Evolutionary conservation across 1,284 basidiomycete genomes (phyloP), one percentile per base, ranked within the genome.

Genomic region (Trametes polyzona): DNA sequence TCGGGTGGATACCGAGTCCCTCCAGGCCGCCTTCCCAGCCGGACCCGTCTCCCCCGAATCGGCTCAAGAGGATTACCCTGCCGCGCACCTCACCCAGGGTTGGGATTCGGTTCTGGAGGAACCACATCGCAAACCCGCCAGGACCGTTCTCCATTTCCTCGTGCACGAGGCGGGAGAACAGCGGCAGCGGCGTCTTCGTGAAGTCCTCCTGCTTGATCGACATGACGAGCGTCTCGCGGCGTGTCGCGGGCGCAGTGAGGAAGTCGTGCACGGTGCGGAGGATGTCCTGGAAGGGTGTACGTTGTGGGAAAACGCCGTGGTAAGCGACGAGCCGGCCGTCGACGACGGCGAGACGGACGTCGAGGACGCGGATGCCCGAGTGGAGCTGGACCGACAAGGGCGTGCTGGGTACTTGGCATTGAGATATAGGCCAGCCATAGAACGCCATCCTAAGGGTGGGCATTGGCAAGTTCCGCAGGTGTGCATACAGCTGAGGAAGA

Each of bases 131-230:
- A 30, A 74, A 64, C 9, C 85, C 84, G 10, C 86, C 84, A 3
- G 82, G 80, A 0, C 83, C 80, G 36, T 66, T 67, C 27, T 71
- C 68, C 41, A 96, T 86, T 54, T 87, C 87, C 35, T 82, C 73
- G 49, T 82, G 83, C 7, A 95, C 89, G 10, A 86, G 71, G 29
- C 71, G 65, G 0, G 90, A 89, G 72, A 95, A 95, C 10, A 72
- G 62, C 12, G 67, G 65, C 0, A 78, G 67, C 1, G 78, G 73
- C 4, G 76, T 81, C n/a, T 63, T 73, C 29, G 73, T 68, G 51
- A 76, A 81, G 65, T 90, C 87, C 70, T 96, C 94, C 70, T 95
- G 90, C 71, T 96, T 95, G 69, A 96, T 82, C 11, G 86, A 93
- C 74, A 95, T 83, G 33, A 96, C 80, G 36, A 96, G 69, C 0